Percentiles rank a stretch among this genome's conserved stretches.
Evolutionary conservation across 495 filamentous ascomycete species (phyloP).

Genomic region (Coniosporium apollinis): DNA sequence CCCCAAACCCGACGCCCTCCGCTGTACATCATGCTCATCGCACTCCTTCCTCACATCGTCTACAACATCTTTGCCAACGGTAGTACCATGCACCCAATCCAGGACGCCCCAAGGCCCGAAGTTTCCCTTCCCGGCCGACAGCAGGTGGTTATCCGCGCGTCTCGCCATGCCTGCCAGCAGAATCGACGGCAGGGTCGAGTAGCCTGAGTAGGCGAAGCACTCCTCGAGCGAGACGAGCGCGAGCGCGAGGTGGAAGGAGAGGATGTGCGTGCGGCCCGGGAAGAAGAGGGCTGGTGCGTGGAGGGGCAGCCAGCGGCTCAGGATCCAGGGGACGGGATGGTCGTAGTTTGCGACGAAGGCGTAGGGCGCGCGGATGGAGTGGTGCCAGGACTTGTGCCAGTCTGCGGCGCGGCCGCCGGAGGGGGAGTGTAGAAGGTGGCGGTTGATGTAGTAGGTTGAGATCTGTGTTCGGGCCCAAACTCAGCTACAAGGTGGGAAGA

Average conservation of each 20-base stretch:
- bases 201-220: conserved; percentile 60
- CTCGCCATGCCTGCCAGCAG: conserved; percentile 59
- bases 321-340: conserved; percentile 57
- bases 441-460: conserved; percentile 53
- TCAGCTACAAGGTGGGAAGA: no score
- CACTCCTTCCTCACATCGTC: conserved; percentile 41
- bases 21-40: conserved; percentile 39
- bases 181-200: conserved; percentile 54
- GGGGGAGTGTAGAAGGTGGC: conserved; percentile 45
- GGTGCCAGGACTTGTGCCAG: conserved; percentile 48
- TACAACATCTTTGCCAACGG: conserved; percentile 36
- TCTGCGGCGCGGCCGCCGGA: conserved; percentile 19
- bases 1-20: conserved; percentile 25
- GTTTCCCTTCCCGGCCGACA: conserved; percentile 45
- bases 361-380: conserved; percentile 43
- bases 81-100: conserved; percentile 64
- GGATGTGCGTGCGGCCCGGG: conserved; percentile 57
- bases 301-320: conserved; percentile 52
- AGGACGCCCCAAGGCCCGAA: conserved; percentile 62
- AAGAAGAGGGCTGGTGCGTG: conserved; percentile 52
- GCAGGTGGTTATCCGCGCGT: conserved; percentile 51
- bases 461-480: conserved; percentile 21
- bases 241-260: conserved; percentile 62
- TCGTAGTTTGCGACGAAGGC: conserved; percentile 59
- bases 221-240: conserved; percentile 58